Evolutionary conservation across 805 yeast genomes (phyloP).

Genomic region (Maudiozyma turicensis): DNA sequence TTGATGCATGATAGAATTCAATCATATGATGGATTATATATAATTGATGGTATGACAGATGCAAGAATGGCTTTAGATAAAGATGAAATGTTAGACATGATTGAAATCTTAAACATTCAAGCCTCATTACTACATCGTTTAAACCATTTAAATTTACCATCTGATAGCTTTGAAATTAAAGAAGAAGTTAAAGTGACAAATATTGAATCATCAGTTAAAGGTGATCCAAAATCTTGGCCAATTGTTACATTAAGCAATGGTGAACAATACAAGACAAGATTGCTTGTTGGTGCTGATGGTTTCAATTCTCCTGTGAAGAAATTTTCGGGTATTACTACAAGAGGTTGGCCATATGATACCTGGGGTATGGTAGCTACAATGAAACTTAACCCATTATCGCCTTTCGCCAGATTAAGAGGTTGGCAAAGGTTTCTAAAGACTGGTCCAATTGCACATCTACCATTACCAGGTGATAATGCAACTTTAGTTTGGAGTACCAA

Average conservation of each 20-base stretch:
- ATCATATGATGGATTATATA: constrained; percentile 70
- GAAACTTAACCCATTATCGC: constrained; percentile 61
- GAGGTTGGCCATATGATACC: constrained; percentile 87
- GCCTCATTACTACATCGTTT: constrained; percentile 53
- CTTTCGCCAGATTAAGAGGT: constrained; percentile 62
- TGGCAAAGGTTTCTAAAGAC: constrained; percentile 89
- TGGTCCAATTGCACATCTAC: constrained; percentile 89
- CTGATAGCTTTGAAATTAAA: constrained; percentile 33
- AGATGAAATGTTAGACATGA: constrained; percentile 65
- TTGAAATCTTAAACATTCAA: constrained; percentile 80
- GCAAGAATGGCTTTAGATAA: constrained; percentile 52
- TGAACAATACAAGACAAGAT: constrained; percentile 49
- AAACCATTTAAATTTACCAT: constrained; percentile 24
- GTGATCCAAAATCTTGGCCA: constrained; percentile 58
- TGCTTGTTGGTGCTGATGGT: constrained; percentile 94
- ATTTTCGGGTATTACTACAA: constrained; percentile 68
- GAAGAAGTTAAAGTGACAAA: constrained; percentile 61
- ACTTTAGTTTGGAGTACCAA: constrained; percentile 90
- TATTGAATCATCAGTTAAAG: constrained; percentile 33
- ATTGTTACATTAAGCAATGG: constrained; percentile 60
- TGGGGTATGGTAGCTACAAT: constrained; percentile 92
- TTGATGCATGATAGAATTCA: constrained; percentile 64
- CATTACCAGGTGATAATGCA: constrained; percentile 79
- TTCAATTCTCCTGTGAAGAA: constrained; percentile 85
- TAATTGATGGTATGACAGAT: constrained; percentile 73